A percentile compares a stretch with the other conserved stretches of the same genome.
Conservation (phyloP, 495 filamentous ascomycete species). For the Penicillium parvum region DNA sequence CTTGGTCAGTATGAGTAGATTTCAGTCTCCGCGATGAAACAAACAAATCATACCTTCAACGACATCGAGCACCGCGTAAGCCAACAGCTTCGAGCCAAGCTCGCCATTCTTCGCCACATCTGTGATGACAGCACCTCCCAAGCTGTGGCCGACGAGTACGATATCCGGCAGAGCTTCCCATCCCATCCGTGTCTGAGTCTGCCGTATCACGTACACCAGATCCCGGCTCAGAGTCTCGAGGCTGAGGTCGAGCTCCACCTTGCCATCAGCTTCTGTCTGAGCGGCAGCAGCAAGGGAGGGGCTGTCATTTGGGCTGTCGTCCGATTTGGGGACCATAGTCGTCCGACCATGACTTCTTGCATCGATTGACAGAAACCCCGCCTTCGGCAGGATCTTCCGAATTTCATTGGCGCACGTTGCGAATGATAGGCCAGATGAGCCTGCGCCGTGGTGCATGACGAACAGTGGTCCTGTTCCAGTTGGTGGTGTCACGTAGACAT, state of each 20-base stretch:
- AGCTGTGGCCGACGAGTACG: slow-evolving; percentile 86
- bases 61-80: slow-evolving; percentile 90
- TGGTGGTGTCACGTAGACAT: slow-evolving; percentile 75
- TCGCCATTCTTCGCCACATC: slow-evolving; percentile 65
- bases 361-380: slow-evolving; percentile 79
- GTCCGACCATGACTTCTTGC: slow-evolving; percentile 85
- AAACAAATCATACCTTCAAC: slow-evolving; percentile 62
- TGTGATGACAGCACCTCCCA: slow-evolving; percentile 93
- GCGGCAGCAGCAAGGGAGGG: slow-evolving; percentile 17
- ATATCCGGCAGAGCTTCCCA: slow-evolving; percentile 72
- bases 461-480: slow-evolving; percentile 66
- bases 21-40: not conserved
- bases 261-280: slow-evolving; percentile 25
- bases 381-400: slow-evolving; percentile 69
- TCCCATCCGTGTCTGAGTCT: slow-evolving; percentile 57
- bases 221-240: slow-evolving; percentile 69
- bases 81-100: slow-evolving; percentile 66
- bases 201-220: slow-evolving; percentile 61
- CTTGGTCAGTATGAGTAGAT: not conserved
- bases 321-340: slow-evolving; percentile 26
- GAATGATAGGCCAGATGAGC: slow-evolving; percentile 85
- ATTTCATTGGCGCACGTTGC: slow-evolving; percentile 74
- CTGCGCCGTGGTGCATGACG: slow-evolving; percentile 85
- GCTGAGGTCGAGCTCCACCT: slow-evolving; percentile 53
- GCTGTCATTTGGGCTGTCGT: slow-evolving; percentile 1